These are phyloP conservation scores for Myxozyma monticola DNA, from an alignment of 805 yeast species.

Conservation along the genomic window DNA sequence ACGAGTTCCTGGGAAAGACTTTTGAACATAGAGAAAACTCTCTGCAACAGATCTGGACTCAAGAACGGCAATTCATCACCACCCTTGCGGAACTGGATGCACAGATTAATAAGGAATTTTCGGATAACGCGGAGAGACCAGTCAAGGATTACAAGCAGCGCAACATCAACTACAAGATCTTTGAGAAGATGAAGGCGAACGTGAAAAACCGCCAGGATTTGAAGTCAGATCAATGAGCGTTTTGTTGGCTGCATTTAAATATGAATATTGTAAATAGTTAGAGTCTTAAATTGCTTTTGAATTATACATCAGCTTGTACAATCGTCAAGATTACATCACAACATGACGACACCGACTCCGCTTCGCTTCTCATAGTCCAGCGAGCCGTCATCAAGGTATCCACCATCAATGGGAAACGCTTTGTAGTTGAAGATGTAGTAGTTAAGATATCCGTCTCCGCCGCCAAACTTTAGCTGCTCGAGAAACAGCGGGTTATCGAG, in stretches of 20 bases:
- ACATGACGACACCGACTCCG: conserved; percentile 88
- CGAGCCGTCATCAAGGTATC: conserved; percentile 60
- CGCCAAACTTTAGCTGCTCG: conserved; percentile 81
- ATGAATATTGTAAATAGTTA: no score
- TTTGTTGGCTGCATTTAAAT: neutral
- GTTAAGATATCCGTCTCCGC: conserved; percentile 89
- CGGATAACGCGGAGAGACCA: conserved; percentile 2
- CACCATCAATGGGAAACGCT: conserved; percentile 79
- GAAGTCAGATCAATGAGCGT: no score
- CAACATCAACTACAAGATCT: neutral
- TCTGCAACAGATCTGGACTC: conserved; percentile 2
- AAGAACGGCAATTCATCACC: neutral
- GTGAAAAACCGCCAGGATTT: neutral
- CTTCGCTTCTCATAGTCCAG: conserved; percentile 59
- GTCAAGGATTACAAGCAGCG: conserved; percentile 4
- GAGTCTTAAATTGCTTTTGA: no score
- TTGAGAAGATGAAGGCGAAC: neutral
- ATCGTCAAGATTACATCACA: no score
- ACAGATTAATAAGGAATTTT: conserved; percentile 5
- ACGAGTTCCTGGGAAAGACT: neutral
- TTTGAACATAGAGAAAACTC: neutral
- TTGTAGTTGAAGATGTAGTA: conserved; percentile 90
- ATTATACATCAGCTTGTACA: no score
- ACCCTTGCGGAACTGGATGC: neutral
- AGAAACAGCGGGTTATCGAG: conserved; percentile 87